Evolutionary conservation across 2,329 filamentous ascomycete genomes (phyloP), one percentile per base, ranked within the genome.

Genomic region (Colletotrichum sp.): DNA sequence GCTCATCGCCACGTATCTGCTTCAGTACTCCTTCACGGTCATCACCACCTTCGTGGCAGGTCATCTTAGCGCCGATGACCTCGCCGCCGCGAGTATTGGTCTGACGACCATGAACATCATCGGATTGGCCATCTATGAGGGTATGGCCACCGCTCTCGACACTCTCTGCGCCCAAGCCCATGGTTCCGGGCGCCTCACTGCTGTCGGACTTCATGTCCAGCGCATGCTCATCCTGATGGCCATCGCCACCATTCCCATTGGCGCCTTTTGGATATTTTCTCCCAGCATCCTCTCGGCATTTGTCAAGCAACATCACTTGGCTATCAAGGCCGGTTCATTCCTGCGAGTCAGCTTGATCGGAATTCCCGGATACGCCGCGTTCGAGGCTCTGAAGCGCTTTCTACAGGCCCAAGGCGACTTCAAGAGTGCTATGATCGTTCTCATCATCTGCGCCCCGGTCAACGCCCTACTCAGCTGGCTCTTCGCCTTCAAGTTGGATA

Each of bases 401-500:
- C 83, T 90, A 4, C 89, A 91, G 78, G 88, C 89, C 0, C 89
- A 91, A 76, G 89, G 89, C 2, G 83, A 89, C 36, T 91, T 90
- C 81, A 86, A 86, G 38, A 87, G 86, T 2, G 87, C 85, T 16
- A 84, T 90, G 78, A 82, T 84, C 10, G 84, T 89, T 26, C 81
- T 90, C 10, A 61, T 89, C 3, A 77, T 89, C 28, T 87, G 87
- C 52, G 85, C 87, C 0, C 88, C 88, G 0, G 75, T 88, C 16
- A 90, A 90, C 76, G 85, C 87, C 16, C 70, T 86, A 1, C 81
- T 90, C 28, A 89, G 88, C 79, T 90, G 88, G 83, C 68, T 88
- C 4, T 87, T 90, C 18, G 88, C 84, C 2, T 84, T 87, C 74
- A 80, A 78, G 10, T 55, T 86, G 9, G 81, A 75, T 2, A 85